These are phyloP conservation scores for Russula virescens DNA, from an alignment of 768 basidiomycete species.

Conservation along the genomic window DNA sequence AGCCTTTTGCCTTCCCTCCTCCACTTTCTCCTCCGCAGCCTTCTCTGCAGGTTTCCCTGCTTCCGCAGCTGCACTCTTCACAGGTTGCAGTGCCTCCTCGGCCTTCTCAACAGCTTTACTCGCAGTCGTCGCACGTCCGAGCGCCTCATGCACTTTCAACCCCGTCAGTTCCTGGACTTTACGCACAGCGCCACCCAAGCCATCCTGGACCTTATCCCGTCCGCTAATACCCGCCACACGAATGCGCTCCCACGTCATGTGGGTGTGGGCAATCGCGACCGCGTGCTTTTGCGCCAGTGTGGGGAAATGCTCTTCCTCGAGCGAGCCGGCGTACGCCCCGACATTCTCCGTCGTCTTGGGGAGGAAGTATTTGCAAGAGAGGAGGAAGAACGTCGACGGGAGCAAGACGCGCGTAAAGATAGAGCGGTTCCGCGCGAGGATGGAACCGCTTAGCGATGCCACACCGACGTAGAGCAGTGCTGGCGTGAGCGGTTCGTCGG, in stretches of 20 bases:
- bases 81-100: conserved; percentile 10
- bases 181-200: conserved; percentile 44
- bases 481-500: conserved; percentile 79
- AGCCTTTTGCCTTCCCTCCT: not conserved
- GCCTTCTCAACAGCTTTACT: conserved; percentile 22
- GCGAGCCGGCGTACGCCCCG: conserved; percentile 51
- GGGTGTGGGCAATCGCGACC: conserved; percentile 52
- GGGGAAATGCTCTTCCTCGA: conserved; percentile 73
- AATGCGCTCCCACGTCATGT: conserved; percentile 53
- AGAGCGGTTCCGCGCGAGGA: conserved; percentile 73
- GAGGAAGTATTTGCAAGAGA: conserved; percentile 77
- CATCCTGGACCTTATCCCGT: conserved; percentile 38
- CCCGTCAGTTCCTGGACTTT: conserved; percentile 66
- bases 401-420: conserved; percentile 64
- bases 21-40: conserved; percentile 1
- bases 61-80: not conserved
- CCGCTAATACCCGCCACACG: conserved; percentile 48
- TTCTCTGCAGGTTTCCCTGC: not conserved
- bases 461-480: conserved; percentile 89
- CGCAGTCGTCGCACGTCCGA: conserved; percentile 6
- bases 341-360: conserved; percentile 76
- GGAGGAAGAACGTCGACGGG: conserved; percentile 67
- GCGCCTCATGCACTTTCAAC: conserved; percentile 39
- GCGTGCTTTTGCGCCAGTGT: conserved; percentile 61
- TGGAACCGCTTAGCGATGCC: conserved; percentile 81